phyloP scores from a whole-genome alignment of 78 protist species.

The Dictyostelium purpureum region DNA sequence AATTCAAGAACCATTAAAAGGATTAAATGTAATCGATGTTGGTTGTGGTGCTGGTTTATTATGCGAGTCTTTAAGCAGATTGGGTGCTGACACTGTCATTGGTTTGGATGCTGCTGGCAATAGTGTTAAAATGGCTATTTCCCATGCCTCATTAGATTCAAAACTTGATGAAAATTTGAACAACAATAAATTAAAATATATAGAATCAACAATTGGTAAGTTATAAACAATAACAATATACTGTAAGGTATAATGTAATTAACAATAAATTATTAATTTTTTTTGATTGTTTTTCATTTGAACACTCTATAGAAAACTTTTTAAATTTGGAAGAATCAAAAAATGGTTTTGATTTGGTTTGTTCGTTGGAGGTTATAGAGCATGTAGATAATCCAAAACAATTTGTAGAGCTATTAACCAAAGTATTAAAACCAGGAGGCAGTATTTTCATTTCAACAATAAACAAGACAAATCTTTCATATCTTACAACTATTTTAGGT shows the following conservation, averaged over 20 bases:
- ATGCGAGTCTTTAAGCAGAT: constrained; percentile 60
- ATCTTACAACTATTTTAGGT: constrained; percentile 16
- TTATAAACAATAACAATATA: not conserved
- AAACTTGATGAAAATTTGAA: constrained; percentile 1
- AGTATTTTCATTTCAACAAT: constrained; percentile 63
- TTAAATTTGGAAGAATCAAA: not conserved
- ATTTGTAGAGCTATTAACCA: constrained; percentile 14
- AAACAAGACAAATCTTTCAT: constrained; percentile 39
- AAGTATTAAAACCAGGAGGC: constrained; percentile 71
- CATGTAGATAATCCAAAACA: constrained; percentile 72
- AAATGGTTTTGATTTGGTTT: constrained; percentile 21
- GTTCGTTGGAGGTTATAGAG: constrained; percentile 69
- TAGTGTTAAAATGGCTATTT: constrained; percentile 48
- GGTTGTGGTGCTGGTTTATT: constrained; percentile 79
- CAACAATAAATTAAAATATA: not conserved
- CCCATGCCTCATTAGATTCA: constrained; percentile 38
- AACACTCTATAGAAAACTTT: not conserved
- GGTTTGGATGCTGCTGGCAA: constrained; percentile 73
- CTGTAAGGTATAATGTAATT: too few species aligned
- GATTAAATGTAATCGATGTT: constrained; percentile 45
- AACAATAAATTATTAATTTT: not conserved
- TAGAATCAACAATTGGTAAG: constrained; percentile 45
- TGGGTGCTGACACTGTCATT: constrained; percentile 47
- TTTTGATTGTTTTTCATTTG: not conserved
- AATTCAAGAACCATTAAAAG: constrained; percentile 5